A percentile compares a stretch with the other conserved stretches of the same genome.
These are phyloP conservation scores for Conticribra guillardii DNA, from an alignment of 108 stramenopile species.

Conservation along the genomic window DNA sequence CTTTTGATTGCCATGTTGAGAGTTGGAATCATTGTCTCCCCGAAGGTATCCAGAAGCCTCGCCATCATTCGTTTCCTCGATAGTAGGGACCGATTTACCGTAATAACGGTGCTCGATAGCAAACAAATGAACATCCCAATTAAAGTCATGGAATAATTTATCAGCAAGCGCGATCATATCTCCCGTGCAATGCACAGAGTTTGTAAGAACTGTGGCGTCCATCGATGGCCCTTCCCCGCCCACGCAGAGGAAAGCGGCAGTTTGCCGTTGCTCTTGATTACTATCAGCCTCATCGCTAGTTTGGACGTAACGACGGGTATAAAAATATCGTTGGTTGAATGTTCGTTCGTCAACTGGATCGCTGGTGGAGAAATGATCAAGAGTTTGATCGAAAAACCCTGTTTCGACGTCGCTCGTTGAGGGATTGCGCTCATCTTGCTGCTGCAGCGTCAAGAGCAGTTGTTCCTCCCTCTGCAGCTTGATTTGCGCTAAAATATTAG, in stretches of 20 bases:
- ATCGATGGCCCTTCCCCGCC: slow-evolving; percentile 90
- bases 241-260: slow-evolving; percentile 77
- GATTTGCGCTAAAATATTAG: background rate
- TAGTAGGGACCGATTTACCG: slow-evolving; percentile 71
- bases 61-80: slow-evolving; percentile 4
- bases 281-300: background rate
- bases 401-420: slow-evolving; percentile 55
- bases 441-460: background rate
- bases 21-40: background rate
- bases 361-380: slow-evolving; percentile 70
- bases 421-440: background rate
- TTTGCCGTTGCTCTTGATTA: slow-evolving; percentile 6
- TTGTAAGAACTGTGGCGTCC: slow-evolving; percentile 64
- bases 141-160: slow-evolving; percentile 24
- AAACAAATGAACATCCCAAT: slow-evolving; percentile 64
- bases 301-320: slow-evolving; percentile 59
- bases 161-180: slow-evolving; percentile 86
- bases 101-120: slow-evolving; percentile 94
- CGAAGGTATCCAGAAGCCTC: slow-evolving; percentile 6
- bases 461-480: background rate
- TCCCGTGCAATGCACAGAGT: slow-evolving; percentile 88
- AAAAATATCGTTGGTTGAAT: slow-evolving; percentile 79
- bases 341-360: slow-evolving; percentile 25
- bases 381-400: slow-evolving; percentile 54
- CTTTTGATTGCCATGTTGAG: background rate